phyloP scores from a whole-genome alignment of 2,329 filamentous ascomycete genomes.

The Gnomoniopsis sp. region DNA sequence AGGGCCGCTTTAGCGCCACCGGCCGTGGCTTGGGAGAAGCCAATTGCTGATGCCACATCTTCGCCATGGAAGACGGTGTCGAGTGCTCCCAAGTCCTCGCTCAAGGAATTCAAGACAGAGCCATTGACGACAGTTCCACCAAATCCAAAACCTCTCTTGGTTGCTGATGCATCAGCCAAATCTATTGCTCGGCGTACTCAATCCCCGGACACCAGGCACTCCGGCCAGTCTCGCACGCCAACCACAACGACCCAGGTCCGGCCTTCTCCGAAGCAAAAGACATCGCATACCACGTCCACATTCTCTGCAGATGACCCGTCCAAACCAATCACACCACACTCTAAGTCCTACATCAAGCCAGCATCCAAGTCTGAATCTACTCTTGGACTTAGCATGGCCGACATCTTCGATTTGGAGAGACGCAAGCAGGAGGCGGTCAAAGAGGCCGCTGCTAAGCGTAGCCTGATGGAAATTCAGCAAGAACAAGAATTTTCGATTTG shows the following conservation, averaged over 20 bases:
- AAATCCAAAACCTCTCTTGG: conserved; percentile 39
- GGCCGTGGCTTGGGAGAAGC: conserved; percentile 40
- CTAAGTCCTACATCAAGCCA: conserved; percentile 56
- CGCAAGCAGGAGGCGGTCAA: conserved; percentile 78
- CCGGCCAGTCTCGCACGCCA: conserved; percentile 48
- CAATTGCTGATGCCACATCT: conserved; percentile 33
- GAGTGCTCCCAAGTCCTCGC: conserved; percentile 43
- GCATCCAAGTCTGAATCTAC: conserved; percentile 60
- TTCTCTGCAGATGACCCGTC: conserved; percentile 26
- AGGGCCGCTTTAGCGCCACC: conserved; percentile 35
- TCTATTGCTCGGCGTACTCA: conserved; percentile 46
- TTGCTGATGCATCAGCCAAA: conserved; percentile 37
- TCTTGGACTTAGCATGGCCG: conserved; percentile 72
- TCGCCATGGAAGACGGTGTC: conserved; percentile 66
- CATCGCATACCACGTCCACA: conserved; percentile 16
- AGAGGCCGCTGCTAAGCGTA: conserved; percentile 83
- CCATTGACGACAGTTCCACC: conserved; percentile 28
- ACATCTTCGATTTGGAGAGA: conserved; percentile 85
- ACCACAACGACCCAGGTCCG: conserved; percentile 19
- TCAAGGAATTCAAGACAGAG: conserved; percentile 45
- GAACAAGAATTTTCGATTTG: conserved; percentile 96
- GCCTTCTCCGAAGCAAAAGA: conserved; percentile 13
- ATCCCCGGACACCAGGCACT: conserved; percentile 61
- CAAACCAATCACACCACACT: conserved; percentile 53
- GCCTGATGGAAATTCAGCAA: conserved; percentile 89